These are phyloP conservation scores for Jatropha curcas DNA, from an alignment of 345 rosid genomes.

Conservation along the genomic window DNA sequence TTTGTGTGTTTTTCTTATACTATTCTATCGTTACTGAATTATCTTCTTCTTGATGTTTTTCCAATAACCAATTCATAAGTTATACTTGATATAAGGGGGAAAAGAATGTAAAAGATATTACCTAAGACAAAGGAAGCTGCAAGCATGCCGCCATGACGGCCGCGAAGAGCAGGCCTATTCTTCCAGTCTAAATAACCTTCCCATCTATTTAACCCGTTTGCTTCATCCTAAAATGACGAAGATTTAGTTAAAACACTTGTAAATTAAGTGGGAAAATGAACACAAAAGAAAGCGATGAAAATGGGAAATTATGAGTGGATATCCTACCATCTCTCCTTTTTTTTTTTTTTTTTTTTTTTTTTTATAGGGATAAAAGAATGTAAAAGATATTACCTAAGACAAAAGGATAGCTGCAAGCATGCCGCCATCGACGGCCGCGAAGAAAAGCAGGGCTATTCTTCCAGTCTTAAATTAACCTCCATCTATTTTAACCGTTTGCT, in stretches of 20 bases:
- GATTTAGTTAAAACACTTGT: slow-evolving; percentile 4
- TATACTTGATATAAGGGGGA: neutral
- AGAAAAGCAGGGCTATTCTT: too few species aligned
- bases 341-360: too few species aligned
- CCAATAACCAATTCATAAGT: neutral
- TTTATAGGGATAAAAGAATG: too few species aligned
- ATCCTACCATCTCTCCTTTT: slow-evolving; percentile 36
- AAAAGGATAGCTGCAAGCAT: too few species aligned
- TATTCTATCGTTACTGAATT: neutral
- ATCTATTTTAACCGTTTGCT: too few species aligned
- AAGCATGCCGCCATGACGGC: slow-evolving; percentile 75
- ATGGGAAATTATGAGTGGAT: neutral
- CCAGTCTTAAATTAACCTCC: too few species aligned
- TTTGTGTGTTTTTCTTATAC: too few species aligned
- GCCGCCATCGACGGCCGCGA: too few species aligned
- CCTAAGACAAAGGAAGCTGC: slow-evolving; percentile 81
- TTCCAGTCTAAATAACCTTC: slow-evolving; percentile 74
- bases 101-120: slow-evolving; percentile 17
- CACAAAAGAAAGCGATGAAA: neutral
- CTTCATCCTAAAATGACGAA: slow-evolving; percentile 47
- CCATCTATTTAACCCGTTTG: slow-evolving; percentile 37
- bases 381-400: too few species aligned
- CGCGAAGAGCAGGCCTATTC: slow-evolving; percentile 57
- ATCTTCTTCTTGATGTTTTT: neutral
- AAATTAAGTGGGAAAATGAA: neutral